These are phyloP conservation scores for Porodaedalea pini DNA, from an alignment of 1,284 basidiomycete species.

Conservation along the genomic window DNA sequence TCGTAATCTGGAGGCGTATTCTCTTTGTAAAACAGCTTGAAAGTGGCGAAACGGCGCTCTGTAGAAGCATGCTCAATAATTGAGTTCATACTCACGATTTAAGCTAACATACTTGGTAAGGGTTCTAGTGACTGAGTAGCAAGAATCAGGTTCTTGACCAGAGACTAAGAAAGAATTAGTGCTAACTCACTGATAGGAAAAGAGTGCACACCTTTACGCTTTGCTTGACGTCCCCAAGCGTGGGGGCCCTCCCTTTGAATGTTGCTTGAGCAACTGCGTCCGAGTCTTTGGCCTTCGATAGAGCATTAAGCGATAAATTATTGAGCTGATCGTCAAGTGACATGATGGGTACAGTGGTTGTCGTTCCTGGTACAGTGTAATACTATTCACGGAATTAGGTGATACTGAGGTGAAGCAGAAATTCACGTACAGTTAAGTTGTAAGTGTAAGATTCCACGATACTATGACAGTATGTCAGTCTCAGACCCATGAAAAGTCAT, in stretches of 20 bases:
- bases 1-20: conserved; percentile 74
- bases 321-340: conserved; percentile 23
- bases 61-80: neutral
- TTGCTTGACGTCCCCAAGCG: conserved; percentile 26
- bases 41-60: conserved; percentile 79
- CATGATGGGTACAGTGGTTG: conserved; percentile 24
- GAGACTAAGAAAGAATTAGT: conserved; percentile 37
- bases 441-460: conserved; percentile 81
- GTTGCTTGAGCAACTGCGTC: conserved; percentile 23
- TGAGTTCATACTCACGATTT: neutral
- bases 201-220: conserved; percentile 22
- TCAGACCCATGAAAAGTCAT: neutral
- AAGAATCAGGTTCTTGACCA: conserved; percentile 71
- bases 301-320: conserved; percentile 14
- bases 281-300: neutral
- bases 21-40: conserved; percentile 78
- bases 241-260: conserved; percentile 25
- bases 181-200: neutral
- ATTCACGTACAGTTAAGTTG: conserved; percentile 58
- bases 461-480: conserved; percentile 36
- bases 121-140: conserved; percentile 74
- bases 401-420: neutral
- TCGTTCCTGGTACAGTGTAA: conserved; percentile 23
- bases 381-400: conserved; percentile 20
- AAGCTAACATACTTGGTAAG: conserved; percentile 56